phyloP scores from a whole-genome alignment of 1,284 basidiomycete genomes.

The Sanghuangporus baumii region DNA sequence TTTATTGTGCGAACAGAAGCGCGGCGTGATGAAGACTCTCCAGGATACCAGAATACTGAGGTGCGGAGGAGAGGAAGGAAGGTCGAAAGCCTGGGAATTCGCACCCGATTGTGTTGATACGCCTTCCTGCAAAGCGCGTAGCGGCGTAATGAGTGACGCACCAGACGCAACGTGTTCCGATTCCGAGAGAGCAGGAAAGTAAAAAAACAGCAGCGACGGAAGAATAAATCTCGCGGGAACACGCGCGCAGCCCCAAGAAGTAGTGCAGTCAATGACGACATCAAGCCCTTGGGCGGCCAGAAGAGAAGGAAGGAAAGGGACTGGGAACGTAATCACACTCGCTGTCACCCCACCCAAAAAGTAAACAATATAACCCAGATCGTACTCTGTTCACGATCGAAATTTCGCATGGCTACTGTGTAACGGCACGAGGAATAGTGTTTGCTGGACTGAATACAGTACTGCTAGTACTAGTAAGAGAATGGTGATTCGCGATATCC shows the following conservation, averaged over 20 bases:
- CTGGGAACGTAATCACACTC: neutral
- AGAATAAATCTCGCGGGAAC: neutral
- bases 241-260: neutral
- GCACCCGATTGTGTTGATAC: neutral
- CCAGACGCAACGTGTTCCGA: too few relatives aligned
- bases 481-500: neutral
- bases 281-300: neutral
- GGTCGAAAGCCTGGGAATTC: neutral
- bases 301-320: neutral
- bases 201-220: neutral
- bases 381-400: neutral
- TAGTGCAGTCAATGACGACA: neutral
- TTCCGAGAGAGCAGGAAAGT: too few relatives aligned
- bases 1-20: neutral
- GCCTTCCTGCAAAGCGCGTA: neutral
- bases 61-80: neutral
- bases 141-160: neutral
- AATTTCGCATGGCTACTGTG: neutral
- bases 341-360: neutral
- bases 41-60: neutral
- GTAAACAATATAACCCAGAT: neutral
- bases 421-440: neutral
- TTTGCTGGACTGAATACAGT: neutral
- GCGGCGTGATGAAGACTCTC: neutral
- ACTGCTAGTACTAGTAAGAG: neutral